Base-by-base conservation (phyloP, 805 yeast genomes). In the Cyberlindnera subsufficiens region DNA sequence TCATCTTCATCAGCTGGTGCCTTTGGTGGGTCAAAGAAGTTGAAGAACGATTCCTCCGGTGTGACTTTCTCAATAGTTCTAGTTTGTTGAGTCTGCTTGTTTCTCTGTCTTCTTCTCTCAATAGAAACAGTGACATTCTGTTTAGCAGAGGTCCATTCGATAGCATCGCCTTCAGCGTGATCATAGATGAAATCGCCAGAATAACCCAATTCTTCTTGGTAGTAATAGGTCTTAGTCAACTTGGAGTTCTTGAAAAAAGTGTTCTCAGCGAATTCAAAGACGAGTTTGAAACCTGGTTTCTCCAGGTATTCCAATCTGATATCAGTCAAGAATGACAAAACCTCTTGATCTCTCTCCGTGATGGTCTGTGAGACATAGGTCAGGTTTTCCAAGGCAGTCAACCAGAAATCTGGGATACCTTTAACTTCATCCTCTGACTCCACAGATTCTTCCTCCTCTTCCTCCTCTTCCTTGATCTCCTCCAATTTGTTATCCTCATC, bases 121-220 rank as follows among this genome's bases (percentile, higher is more conserved):
- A 93, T 82, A 46, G 72, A 68, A 43, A 93, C 78, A 16, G 98
- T 91, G 41, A 87, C 89, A 61, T 93, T 91, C 48, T 72, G 71
- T 53, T 83, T 95, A 56, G 82, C 81, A 42, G 82, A 76, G 50
- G 68, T 70, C 99, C 99, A 93, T 54, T 83, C 70, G 62, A 93
- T 86, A 43, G 78, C 82, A 52, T 77, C 73, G 42, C 98, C 98
- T 60, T 87, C 95, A 11, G 99, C 98, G 61, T 87, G 96, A 67
- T 91, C 97, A 65, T 91, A 93, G 54, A 93, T 89, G 64, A 87
- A 91, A 64, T 93, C 99, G 29, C 99, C 97, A 27, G 90, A 82
- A 66, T 88, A 87, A 18, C 96, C 96, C 54, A 89, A 74, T 66
- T 91, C 96, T 47, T 86, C 88, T 67, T 88, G 96, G 69, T 93